Evolutionary conservation across 768 basidiomycete species (phyloP), one percentile per base, ranked within the genome.

Genomic region (Mycena rosella): DNA sequence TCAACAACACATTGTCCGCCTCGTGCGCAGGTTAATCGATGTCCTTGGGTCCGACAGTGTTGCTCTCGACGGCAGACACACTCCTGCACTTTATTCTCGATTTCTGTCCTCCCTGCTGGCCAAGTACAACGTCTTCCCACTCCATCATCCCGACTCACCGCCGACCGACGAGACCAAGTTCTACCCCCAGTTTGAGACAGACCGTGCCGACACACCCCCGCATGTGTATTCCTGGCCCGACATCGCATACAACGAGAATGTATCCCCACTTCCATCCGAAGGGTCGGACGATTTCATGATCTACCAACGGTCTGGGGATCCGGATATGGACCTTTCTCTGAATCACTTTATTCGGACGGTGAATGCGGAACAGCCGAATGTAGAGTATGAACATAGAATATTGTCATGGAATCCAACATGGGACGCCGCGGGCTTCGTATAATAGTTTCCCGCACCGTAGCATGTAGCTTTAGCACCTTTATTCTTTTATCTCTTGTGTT

Each of bases 61-160:
- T 36, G 86, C 86, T 7, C 75, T 89, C 49, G 88, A 89, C 70
- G 85, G 82, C 9, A 81, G 82, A 68, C 88, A 89, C 67, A 84
- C 87, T 7, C 88, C 88, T 32, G 84, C 85, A 34, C 78, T 89
- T 22, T 88, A 90, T 70, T 85, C 87, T 36, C 83, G 85, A 10
- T 90, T 90, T 73, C 76, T 90, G 13, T 80, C 83, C 11, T 81
- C 82, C 4, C 75, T 89, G 8, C 79, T 89, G 67, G 76, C 70
- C 2, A 84, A 82, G 71, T 79, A 86, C 67, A 72, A 71, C 26
- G 67, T 57, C 17, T 53, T 51, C 27, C 58, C 62, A 0, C 5
- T 13, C 10, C 51, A 38, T 44, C 49, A 67, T 51, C 14, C 38
- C 9, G 66, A 60, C 48, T 47, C 68, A 48, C 61, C 63, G 14